Evolutionary conservation across 2,329 filamentous ascomycete genomes (phyloP).

Genomic region (Talaromyces sp.): DNA sequence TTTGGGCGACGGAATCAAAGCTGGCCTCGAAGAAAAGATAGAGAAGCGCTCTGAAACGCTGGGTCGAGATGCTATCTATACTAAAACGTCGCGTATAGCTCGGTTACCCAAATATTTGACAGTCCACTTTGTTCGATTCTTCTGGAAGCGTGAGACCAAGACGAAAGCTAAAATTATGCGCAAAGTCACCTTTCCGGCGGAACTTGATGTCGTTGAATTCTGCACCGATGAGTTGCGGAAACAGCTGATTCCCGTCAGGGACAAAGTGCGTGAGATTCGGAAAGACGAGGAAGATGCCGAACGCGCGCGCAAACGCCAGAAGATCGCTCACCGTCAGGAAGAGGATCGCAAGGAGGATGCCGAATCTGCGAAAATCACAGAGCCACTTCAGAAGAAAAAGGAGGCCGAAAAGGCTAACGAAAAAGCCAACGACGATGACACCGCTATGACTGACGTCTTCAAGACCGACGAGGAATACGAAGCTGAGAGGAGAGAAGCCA

Average conservation of each 20-base stretch:
- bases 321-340: conserved; percentile 57
- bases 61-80: conserved; percentile 75
- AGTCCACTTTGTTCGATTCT: conserved; percentile 96
- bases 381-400: conserved; percentile 45
- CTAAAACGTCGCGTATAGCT: conserved; percentile 83
- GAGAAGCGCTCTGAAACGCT: conserved; percentile 81
- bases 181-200: conserved; percentile 92
- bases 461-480: conserved; percentile 95
- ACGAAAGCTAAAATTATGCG: conserved; percentile 99
- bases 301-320: conserved; percentile 85
- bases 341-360: conserved; percentile 44
- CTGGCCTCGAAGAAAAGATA: conserved; percentile 77
- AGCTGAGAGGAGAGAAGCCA: conserved; percentile 69
- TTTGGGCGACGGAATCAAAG: conserved; percentile 77
- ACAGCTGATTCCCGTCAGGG: conserved; percentile 81
- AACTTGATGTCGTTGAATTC: conserved; percentile 90
- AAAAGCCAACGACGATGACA: conserved; percentile 56
- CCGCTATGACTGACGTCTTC: conserved; percentile 67
- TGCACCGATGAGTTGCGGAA: conserved; percentile 85
- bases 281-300: conserved; percentile 95
- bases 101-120: conserved; percentile 91
- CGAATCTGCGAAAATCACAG: conserved; percentile 23
- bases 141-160: conserved; percentile 90
- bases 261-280: conserved; percentile 89
- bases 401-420: conserved; percentile 45